Evolutionary conservation across 2,329 filamentous ascomycete species (phyloP).

Genomic region (Hymenoscyphus albidus): DNA sequence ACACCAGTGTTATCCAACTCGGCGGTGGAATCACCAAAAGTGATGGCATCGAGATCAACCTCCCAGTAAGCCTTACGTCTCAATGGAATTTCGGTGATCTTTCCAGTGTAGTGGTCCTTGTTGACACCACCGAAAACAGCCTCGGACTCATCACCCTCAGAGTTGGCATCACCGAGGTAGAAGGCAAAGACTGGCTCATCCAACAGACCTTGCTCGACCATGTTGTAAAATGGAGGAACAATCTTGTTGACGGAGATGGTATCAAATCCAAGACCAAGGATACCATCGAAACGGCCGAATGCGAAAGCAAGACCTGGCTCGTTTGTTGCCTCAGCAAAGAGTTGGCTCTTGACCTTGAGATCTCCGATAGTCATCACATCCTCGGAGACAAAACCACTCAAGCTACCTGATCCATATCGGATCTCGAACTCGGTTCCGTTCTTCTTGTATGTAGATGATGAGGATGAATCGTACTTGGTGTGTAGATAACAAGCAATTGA

Average conservation of each 20-base stretch:
- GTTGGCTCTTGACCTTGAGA: constrained; percentile 79
- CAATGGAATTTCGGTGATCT: constrained; percentile 89
- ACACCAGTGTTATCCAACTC: constrained; percentile 93
- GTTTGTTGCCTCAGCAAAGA: constrained; percentile 92
- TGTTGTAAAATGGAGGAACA: constrained; percentile 92
- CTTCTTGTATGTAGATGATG: constrained; percentile 87
- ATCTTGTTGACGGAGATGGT: constrained; percentile 97
- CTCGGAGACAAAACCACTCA: constrained; percentile 90
- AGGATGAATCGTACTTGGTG: constrained; percentile 88
- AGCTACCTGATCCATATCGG: constrained; percentile 87
- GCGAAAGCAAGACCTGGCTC: constrained; percentile 97
- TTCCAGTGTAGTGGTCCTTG: constrained; percentile 73
- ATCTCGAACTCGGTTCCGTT: constrained; percentile 94
- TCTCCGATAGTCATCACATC: constrained; percentile 86
- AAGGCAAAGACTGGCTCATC: constrained; percentile 95
- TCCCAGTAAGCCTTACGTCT: constrained; percentile 99
- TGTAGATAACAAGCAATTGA: constrained; percentile 99
- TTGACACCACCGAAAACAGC: constrained; percentile 88
- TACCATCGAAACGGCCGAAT: constrained; percentile 96
- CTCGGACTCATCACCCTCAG: constrained; percentile 73
- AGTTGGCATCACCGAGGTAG: constrained; percentile 76
- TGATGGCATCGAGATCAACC: constrained; percentile 90
- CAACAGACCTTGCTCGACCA: constrained; percentile 83
- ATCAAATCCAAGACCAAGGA: constrained; percentile 90
- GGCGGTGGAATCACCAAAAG: constrained; percentile 78